These are phyloP conservation scores for Ocimum tenuiflorum DNA, from an alignment of 257 asterid species.

Conservation along the genomic window DNA sequence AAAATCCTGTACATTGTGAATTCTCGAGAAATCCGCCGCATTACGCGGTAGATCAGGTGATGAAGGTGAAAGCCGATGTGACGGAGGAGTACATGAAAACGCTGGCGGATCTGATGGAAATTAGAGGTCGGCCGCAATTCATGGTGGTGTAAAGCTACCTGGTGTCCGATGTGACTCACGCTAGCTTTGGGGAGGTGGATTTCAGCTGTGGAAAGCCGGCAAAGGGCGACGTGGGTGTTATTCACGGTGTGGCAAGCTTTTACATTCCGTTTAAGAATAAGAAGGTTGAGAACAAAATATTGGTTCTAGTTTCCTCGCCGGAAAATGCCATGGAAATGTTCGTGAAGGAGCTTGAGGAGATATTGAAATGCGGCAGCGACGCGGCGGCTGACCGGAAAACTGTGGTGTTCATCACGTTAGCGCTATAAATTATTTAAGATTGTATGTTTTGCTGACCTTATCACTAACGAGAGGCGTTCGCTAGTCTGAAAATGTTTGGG, in stretches of 20 bases:
- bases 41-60: constrained; percentile 33
- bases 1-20: too few species aligned
- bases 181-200: not conserved
- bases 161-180: constrained; percentile 40
- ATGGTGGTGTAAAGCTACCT: constrained; percentile 22
- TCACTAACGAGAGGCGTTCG: too few species aligned
- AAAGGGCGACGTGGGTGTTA: constrained; percentile 50
- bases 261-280: constrained; percentile 41
- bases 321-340: constrained; percentile 53
- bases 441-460: not conserved
- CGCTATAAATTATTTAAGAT: constrained; percentile 22
- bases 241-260: constrained; percentile 52
- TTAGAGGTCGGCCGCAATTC: constrained; percentile 34
- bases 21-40: constrained; percentile 21
- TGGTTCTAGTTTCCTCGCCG: constrained; percentile 49
- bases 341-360: constrained; percentile 29
- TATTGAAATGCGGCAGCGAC: constrained; percentile 31
- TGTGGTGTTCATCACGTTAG: constrained; percentile 20
- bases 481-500: too few species aligned
- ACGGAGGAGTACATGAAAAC: constrained; percentile 43
- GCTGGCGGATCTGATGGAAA: constrained; percentile 36
- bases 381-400: not conserved
- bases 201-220: constrained; percentile 1
- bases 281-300: constrained; percentile 49
- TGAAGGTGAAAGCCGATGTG: constrained; percentile 24